Percentiles rank a stretch among this genome's conserved stretches.
These are phyloP conservation scores for Elaeis oleifera DNA, from an alignment of 202 grass and related monocot species.

Conservation along the genomic window DNA sequence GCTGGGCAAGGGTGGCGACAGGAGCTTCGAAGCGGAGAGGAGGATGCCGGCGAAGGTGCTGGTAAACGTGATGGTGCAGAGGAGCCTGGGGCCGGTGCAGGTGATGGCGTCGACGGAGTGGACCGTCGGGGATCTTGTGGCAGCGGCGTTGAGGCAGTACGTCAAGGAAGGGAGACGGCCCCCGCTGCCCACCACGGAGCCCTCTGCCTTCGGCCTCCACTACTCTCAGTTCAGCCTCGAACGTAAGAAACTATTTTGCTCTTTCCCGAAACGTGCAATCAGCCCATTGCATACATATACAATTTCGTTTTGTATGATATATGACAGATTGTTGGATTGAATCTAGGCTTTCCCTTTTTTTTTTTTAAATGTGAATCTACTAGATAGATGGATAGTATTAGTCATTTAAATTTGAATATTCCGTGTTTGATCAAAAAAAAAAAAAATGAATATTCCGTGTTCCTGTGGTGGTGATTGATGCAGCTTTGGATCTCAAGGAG, in stretches of 20 bases:
- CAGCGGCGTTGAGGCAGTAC: conserved; percentile 45
- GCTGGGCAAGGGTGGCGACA: not conserved
- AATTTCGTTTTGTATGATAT: no score
- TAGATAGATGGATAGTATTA: no score
- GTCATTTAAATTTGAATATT: no score
- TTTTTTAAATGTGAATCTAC: no score
- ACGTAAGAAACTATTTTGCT: conserved; percentile 31
- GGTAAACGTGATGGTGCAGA: conserved; percentile 71
- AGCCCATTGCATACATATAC: no score
- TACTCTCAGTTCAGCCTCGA: conserved; percentile 93
- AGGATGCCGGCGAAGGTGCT: conserved; percentile 64
- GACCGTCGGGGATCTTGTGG: conserved; percentile 60
- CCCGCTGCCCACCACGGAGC: conserved; percentile 32
- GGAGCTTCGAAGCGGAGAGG: not conserved
- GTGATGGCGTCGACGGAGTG: conserved; percentile 67
- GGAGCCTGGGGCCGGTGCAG: conserved; percentile 75
- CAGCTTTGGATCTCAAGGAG: conserved; percentile 62
- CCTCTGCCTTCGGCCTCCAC: conserved; percentile 55
- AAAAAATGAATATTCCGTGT: no score
- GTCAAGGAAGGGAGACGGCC: conserved; percentile 64
- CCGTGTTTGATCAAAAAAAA: no score
- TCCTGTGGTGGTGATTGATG: no score
- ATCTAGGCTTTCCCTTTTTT: no score
- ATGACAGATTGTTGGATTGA: no score
- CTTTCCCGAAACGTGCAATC: no score